phyloP scores from a whole-genome alignment of 352 stramenopile genomes.

The Plasmopara muralis region DNA sequence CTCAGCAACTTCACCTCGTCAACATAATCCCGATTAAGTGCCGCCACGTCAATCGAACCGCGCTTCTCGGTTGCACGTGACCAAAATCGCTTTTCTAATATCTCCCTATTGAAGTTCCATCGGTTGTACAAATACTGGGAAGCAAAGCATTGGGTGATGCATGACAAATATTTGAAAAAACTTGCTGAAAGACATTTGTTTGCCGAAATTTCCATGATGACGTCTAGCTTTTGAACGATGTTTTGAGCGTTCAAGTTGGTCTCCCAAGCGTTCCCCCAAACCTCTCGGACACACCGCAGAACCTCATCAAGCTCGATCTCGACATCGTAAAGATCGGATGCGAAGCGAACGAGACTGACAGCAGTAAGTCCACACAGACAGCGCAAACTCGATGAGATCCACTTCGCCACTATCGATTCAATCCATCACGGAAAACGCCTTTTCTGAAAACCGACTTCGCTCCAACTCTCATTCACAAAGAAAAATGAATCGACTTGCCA shows the following conservation, averaged over 20 bases:
- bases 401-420: conserved; percentile 55
- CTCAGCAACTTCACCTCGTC: conserved; percentile 25
- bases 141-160: conserved; percentile 43
- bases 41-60: conserved; percentile 22
- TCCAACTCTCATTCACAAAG: conserved; percentile 31
- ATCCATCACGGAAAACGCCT: conserved; percentile 70
- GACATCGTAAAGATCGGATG: conserved; percentile 68
- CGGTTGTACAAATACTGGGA: conserved; percentile 46
- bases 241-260: conserved; percentile 43
- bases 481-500: background rate
- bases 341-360: conserved; percentile 56
- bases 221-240: conserved; percentile 47
- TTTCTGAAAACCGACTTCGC: conserved; percentile 56
- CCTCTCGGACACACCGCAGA: conserved; percentile 38
- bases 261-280: conserved; percentile 60
- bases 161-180: conserved; percentile 53
- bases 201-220: conserved; percentile 31
- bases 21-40: conserved; percentile 37
- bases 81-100: conserved; percentile 60
- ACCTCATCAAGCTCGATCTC: conserved; percentile 60
- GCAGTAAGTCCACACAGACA: conserved; percentile 76
- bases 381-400: conserved; percentile 67
- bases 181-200: conserved; percentile 30
- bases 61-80: conserved; percentile 38
- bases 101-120: conserved; percentile 52